Base-by-base conservation (phyloP, 1,284 basidiomycete species). In the Ustilago loliicola region DNA sequence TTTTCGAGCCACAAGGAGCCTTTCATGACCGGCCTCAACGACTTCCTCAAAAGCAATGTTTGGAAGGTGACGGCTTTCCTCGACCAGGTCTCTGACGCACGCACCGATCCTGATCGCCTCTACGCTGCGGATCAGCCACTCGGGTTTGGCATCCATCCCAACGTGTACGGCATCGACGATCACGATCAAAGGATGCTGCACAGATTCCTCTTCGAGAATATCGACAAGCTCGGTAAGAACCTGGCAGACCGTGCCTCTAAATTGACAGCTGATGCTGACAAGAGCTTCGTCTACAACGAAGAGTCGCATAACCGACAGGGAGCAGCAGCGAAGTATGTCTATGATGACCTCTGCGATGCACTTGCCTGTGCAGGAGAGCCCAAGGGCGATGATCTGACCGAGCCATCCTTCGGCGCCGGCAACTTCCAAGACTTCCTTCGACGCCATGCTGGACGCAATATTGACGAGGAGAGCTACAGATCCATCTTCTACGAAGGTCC, bases 1-100 rank as follows among this genome's bases (percentile, higher is more conserved):
- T 82, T 82, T 65, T 76, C 83, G 19, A 62, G 70, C 40, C 83
- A 84, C 70, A 84, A 84, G 69, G 82, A 84, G 61, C 79, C 81
- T 1, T 83, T 80, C 66, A 82, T 84, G 83, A 82, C 79, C 0
- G 66, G 74, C 19, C 74, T 84, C 42, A 84, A 84, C 62, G 83
- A 83, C 47, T 83, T 84, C 53, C 62, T 84, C 29, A 82, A 80
- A 62, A 63, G 75, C 61, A 84, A 84, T 51, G 77, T 83, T 19
- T 82, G 81, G 80, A 80, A 79, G 58, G 80, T 84, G 30, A 77
- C 81, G 4, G 68, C 68, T 13, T 84, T 84, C 73, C 73, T 84
- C 6, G 83, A 84, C 42, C 79, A 82, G 30, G 79, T 84, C 15
- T 83, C 81, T 21, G 83, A 84, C 52, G 74, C 80, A 1, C 64